Evolutionary conservation across 2,329 filamentous ascomycete genomes (phyloP), one percentile per base, ranked within the genome.

Genomic region (Colletotrichum cordylinicola): DNA sequence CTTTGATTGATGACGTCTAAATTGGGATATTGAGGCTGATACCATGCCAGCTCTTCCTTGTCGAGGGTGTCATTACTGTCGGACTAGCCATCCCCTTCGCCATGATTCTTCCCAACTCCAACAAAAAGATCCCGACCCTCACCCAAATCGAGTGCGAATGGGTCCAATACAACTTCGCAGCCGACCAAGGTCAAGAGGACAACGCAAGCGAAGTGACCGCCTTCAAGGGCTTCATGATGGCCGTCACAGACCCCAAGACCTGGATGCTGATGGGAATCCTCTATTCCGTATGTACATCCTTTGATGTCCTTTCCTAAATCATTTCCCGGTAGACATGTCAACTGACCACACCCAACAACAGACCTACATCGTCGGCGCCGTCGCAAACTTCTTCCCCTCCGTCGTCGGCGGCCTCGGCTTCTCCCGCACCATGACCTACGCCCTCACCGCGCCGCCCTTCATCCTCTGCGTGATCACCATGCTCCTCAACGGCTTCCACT

Each of bases 401-500:
- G 77, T 81, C n/a, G 79, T 80, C 10, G 71, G 76, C 31, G 76
- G 78, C n/a, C 67, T 81, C 2, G 78, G 79, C 6, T 80, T 79
- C 60, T 69, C 76, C 66, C 69, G 71, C 60, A 79, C 75, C 39
- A 70, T 76, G 56, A 80, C 80, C 3, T 78, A 80, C 48, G 68
- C 79, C 21, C 62, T 80, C 15, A 79, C 77, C 3, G 78, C 76
- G 10, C 79, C 79, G 4, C 79, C 79, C 3, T 94, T 93, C 81
- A 88, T 93, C 6, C 86, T 93, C 16, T 82, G 81, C 64, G 81
- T 82, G 18, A 35, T 83, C 65, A 78, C 78, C 67, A 83, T 84
- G 80, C 79, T 83, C 61, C 16, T 82, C 39, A 81, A 81, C 77
- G 80, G 82, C 15, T 92, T 91, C 88, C 93, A 95, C 81, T 93